Evolutionary conservation across 2,329 filamentous ascomycete species (phyloP).

Genomic region (Xylariaceae sp.): DNA sequence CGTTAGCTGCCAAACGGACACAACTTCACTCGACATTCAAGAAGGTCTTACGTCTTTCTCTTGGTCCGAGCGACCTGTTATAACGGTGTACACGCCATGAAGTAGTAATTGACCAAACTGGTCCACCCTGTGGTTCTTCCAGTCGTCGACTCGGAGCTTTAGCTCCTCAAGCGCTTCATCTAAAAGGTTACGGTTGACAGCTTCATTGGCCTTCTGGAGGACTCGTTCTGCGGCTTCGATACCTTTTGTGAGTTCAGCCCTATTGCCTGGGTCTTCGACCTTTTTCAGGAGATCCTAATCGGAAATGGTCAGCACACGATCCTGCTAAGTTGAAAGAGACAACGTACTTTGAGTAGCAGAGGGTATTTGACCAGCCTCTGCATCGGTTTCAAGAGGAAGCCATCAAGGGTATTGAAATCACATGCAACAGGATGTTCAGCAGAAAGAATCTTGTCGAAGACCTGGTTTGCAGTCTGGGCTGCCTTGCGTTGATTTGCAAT

Average conservation of each 20-base stretch:
- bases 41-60: slow-evolving; percentile 68
- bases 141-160: slow-evolving; percentile 81
- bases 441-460: slow-evolving; percentile 79
- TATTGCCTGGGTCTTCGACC: slow-evolving; percentile 64
- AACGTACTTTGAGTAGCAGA: slow-evolving; percentile 70
- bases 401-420: slow-evolving; percentile 80
- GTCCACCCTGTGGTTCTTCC: slow-evolving; percentile 88
- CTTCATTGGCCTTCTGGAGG: slow-evolving; percentile 79
- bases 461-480: slow-evolving; percentile 72
- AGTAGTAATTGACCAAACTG: slow-evolving; percentile 86
- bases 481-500: slow-evolving; percentile 95
- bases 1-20: not conserved
- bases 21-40: not conserved
- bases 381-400: slow-evolving; percentile 94
- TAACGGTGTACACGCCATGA: slow-evolving; percentile 84
- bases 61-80: slow-evolving; percentile 83
- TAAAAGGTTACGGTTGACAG: slow-evolving; percentile 81
- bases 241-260: slow-evolving; percentile 67
- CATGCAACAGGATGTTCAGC: slow-evolving; percentile 76
- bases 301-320: slow-evolving; percentile 26
- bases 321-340: not conserved
- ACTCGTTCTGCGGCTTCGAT: slow-evolving; percentile 79
- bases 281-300: slow-evolving; percentile 74
- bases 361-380: slow-evolving; percentile 94
- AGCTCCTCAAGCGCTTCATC: slow-evolving; percentile 80